Evolutionary conservation across 371 early-diverging fungal genomes (phyloP).

Genomic region (Rhizomucor pusillus): DNA sequence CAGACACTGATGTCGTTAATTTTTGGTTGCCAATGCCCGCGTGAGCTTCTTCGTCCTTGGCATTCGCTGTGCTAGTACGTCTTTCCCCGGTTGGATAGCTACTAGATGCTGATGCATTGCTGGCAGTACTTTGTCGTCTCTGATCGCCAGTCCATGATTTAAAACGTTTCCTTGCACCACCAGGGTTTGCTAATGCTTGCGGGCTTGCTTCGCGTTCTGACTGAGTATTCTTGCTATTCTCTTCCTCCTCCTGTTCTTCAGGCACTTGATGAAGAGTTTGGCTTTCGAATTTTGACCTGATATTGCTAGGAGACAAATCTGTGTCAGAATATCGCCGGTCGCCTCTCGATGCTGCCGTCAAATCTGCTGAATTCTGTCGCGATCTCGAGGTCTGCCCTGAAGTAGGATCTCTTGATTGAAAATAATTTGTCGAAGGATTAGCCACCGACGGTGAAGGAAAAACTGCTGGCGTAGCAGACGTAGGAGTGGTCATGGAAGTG

Average conservation of each 20-base stretch:
- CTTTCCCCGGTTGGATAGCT: too few relatives aligned
- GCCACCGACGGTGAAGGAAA: conserved; percentile 18
- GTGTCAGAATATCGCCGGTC: conserved; percentile 16
- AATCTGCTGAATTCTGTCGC: conserved; percentile 13
- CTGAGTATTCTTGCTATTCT: neutral
- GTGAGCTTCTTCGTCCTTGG: too few relatives aligned
- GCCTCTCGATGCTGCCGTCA: neutral
- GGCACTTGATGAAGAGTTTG: conserved; percentile 1
- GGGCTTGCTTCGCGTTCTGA: conserved; percentile 12
- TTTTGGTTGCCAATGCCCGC: too few relatives aligned
- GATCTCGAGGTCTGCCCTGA: conserved; percentile 1
- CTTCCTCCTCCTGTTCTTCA: neutral
- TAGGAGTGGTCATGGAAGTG: conserved; percentile 10
- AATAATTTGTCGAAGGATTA: conserved; percentile 6
- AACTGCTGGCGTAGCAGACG: conserved; percentile 13
- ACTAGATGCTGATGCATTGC: too few relatives aligned
- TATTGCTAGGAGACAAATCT: conserved; percentile 5
- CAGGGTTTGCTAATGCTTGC: neutral
- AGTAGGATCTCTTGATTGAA: conserved; percentile 10
- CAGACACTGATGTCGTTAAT: too few relatives aligned
- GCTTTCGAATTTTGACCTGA: neutral
- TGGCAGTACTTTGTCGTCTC: neutral
- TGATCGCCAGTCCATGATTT: conserved; percentile 16
- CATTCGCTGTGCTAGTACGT: too few relatives aligned
- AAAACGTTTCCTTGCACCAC: conserved; percentile 15